Evolutionary conservation across 768 basidiomycete species (phyloP).

Genomic region (Galerina marginata): DNA sequence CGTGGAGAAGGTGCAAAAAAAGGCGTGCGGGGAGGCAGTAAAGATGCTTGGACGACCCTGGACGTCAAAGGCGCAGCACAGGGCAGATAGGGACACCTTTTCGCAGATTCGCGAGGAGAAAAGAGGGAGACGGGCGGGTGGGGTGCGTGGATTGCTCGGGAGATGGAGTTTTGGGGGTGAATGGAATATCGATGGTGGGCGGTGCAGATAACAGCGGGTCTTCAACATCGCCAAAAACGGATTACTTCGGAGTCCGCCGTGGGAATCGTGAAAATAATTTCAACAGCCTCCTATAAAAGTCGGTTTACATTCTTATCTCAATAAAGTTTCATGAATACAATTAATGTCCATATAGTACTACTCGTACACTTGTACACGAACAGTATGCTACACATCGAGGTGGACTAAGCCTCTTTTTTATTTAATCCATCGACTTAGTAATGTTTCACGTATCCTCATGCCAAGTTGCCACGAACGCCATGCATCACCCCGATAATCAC

Average conservation of each 20-base stretch:
- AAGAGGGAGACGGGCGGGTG: slow-evolving; percentile 8
- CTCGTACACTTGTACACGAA: neutral
- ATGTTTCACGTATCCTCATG: neutral
- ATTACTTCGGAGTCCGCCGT: slow-evolving; percentile 44
- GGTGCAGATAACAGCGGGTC: slow-evolving; percentile 49
- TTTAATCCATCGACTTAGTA: neutral
- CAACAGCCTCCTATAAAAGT: neutral
- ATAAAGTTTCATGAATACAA: slow-evolving; percentile 2
- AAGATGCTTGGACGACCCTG: slow-evolving; percentile 18
- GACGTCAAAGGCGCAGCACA: neutral
- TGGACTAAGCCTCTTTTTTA: neutral
- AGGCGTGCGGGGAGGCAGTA: slow-evolving; percentile 18
- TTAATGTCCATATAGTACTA: neutral
- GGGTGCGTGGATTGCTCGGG: slow-evolving; percentile 20
- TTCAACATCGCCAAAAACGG: slow-evolving; percentile 46
- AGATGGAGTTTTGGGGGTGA: slow-evolving; percentile 22
- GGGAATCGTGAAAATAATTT: slow-evolving; percentile 37
- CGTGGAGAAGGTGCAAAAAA: slow-evolving; percentile 18
- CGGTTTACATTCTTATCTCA: slow-evolving; percentile 9
- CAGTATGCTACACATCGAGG: too few species aligned
- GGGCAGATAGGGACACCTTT: slow-evolving; percentile 13
- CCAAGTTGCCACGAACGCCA: neutral
- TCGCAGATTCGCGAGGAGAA: slow-evolving; percentile 10
- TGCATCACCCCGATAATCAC: too few species aligned
- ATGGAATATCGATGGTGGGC: slow-evolving; percentile 53